These are phyloP conservation scores for Corynespora cassiicola DNA, from an alignment of 2,329 filamentous ascomycete genomes.

Conservation along the genomic window DNA sequence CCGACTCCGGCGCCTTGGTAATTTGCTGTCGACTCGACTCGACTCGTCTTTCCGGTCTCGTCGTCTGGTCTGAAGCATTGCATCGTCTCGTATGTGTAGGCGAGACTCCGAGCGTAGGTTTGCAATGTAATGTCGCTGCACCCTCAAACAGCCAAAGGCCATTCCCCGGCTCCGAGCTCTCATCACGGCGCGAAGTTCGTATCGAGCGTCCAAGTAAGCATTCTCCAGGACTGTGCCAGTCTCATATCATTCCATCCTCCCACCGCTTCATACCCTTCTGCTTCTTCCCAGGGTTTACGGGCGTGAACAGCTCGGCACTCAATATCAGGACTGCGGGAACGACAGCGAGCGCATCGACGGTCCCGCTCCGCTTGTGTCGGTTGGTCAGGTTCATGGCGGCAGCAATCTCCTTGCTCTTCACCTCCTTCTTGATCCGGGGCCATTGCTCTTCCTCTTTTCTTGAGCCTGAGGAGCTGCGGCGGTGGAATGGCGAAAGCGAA, in stretches of 20 bases:
- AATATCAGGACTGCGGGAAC: conserved; percentile 42
- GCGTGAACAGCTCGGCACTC: conserved; percentile 44
- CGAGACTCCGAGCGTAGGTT: no score
- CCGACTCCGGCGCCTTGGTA: no score
- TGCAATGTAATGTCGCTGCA: no score
- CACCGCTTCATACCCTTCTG: conserved; percentile 15
- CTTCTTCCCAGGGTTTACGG: conserved; percentile 27
- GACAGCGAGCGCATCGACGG: conserved; percentile 42
- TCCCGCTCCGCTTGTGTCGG: conserved; percentile 26
- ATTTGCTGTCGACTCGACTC: no score
- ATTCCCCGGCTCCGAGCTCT: no score
- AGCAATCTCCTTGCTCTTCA: conserved; percentile 27
- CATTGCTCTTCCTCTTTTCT: conserved; percentile 18
- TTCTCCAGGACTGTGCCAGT: neutral
- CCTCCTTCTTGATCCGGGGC: conserved; percentile 28
- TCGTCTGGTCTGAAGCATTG: no score
- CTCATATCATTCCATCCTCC: conserved; percentile 31
- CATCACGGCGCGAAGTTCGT: neutral
- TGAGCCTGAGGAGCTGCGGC: conserved; percentile 22
- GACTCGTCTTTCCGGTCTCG: no score
- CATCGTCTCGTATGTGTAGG: no score
- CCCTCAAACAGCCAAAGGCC: no score
- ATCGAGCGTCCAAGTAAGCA: neutral
- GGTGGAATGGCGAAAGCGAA: conserved; percentile 30
- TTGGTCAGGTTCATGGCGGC: conserved; percentile 33